Base-by-base conservation (phyloP, 805 yeast species). In the Barnettozyma wickerhamii region DNA sequence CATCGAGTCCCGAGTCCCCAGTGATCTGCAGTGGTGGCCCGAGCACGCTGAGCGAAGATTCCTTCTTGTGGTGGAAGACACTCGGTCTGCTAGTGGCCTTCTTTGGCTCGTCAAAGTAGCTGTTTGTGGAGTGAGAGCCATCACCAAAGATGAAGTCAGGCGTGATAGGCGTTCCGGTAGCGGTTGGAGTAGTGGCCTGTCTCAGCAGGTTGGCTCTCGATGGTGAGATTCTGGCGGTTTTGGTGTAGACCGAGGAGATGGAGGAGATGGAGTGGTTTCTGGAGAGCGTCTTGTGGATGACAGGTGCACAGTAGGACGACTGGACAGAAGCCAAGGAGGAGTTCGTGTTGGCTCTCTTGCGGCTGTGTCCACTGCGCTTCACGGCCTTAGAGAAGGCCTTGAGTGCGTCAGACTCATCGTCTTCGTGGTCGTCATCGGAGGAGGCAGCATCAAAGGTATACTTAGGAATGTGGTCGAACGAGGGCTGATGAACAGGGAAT, bases 301-400 rank as follows among this genome's bases (percentile, higher is more conserved):
- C 24, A 10, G 50, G 42, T 13, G 45, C 37, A 10, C n/a, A 18
- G 17, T 36, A 14, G 19, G 33, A 20, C 13, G 36, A 45, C 33
- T 21, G 37, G 14, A 21, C 42, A 4, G 49, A 53, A 21, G 38
- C 41, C 17, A 44, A 35, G 3, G 61, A 56, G 5, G 49, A 41
- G 4, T 35, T 46, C 2, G 61, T 56, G 33, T 53, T 52, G 9
- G 61, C 58, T 32, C 61, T 46, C 32, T 55, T 54, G 6, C 59
- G 46, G 10, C 38, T 30, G 19, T 38, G 43, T n/a, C 33, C 30
- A 7, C 37, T 33, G 19, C 40, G 43, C 26, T 44, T 43, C 7
- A 57, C 43, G 4, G 49, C 53, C 29, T 44, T 46, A 7, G 53
- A 50, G 26, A 57, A 57, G 7, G 61, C 60, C 31, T 42, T 46